These are phyloP conservation scores for Pistacia vera DNA, from an alignment of 345 rosid genomes.

Conservation along the genomic window DNA sequence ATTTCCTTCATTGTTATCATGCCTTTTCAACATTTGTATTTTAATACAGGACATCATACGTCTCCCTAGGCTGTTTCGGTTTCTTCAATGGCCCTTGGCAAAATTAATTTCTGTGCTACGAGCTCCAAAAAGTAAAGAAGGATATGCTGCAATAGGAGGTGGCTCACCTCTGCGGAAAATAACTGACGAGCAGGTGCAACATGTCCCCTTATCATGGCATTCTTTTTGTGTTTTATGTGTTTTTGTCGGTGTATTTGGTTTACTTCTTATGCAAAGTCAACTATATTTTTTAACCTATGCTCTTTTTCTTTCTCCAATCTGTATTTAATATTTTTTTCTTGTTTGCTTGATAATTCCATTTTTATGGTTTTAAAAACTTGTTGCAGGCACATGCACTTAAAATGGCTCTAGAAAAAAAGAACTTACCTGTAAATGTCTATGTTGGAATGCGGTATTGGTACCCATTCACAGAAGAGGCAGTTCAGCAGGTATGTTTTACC, in stretches of 20 bases:
- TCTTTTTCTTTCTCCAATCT: not conserved
- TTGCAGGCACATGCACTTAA: slow-evolving; percentile 71
- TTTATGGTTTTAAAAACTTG: slow-evolving; percentile 11
- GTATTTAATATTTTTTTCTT: not conserved
- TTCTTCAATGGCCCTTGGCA: slow-evolving; percentile 82
- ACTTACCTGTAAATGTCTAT: slow-evolving; percentile 62
- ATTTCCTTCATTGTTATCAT: not conserved
- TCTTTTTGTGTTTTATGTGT: not conserved
- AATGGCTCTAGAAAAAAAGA: slow-evolving; percentile 65
- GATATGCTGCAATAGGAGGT: slow-evolving; percentile 98
- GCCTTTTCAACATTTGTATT: not conserved
- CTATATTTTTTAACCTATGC: not conserved
- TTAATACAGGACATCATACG: slow-evolving; percentile 79
- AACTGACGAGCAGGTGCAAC: slow-evolving; percentile 74
- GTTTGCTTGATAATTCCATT: not conserved
- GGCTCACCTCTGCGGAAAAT: slow-evolving; percentile 89
- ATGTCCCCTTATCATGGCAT: not conserved
- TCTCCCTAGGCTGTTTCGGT: slow-evolving; percentile 82
- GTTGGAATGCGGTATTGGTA: slow-evolving; percentile 94
- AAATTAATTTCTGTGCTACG: slow-evolving; percentile 77
- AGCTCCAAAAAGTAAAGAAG: slow-evolving; percentile 92
- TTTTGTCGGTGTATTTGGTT: not conserved
- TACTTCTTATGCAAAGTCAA: not conserved
- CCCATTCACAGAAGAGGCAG: slow-evolving; percentile 93
- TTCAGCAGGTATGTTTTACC: slow-evolving; percentile 58